Conservation (phyloP, 306 rosid genomes). For the Trifolium repens region DNA sequence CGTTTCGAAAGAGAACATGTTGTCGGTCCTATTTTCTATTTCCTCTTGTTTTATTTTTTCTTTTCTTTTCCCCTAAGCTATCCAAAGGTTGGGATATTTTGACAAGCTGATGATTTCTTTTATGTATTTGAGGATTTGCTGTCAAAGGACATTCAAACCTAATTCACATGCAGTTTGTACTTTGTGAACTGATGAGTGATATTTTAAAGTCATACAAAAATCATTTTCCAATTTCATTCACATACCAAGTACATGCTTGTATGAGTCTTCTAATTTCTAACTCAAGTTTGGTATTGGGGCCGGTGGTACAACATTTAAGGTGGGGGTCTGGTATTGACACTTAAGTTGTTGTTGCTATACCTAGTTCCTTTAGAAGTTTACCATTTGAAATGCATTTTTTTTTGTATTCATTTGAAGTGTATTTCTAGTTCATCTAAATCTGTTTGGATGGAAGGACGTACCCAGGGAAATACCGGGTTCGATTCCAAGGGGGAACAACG, state of each 20-base stretch:
- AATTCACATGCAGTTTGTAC: slow-evolving; percentile 6
- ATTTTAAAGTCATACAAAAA: background rate
- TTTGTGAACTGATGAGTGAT: background rate
- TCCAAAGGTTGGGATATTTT: background rate
- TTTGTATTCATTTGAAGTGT: no score
- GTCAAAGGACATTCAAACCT: background rate
- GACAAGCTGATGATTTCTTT: no score
- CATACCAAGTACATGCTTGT: background rate
- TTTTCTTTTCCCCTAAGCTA: background rate
- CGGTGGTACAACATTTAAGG: background rate
- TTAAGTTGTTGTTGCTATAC: background rate
- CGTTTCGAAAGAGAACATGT: background rate
- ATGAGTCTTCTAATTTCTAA: background rate
- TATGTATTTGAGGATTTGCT: no score
- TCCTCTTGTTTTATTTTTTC: background rate
- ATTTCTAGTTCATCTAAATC: no score
- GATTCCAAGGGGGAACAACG: no score
- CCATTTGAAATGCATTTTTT: background rate
- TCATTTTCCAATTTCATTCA: background rate
- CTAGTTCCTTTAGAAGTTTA: background rate
- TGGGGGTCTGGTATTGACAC: background rate
- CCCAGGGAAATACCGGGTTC: no score
- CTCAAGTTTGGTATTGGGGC: background rate
- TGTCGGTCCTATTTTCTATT: background rate
- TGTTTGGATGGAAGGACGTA: no score